Percentiles rank a stretch among this genome's conserved stretches.
Evolutionary conservation across 805 yeast genomes (phyloP).

Genomic region (Metschnikowia koreensis): DNA sequence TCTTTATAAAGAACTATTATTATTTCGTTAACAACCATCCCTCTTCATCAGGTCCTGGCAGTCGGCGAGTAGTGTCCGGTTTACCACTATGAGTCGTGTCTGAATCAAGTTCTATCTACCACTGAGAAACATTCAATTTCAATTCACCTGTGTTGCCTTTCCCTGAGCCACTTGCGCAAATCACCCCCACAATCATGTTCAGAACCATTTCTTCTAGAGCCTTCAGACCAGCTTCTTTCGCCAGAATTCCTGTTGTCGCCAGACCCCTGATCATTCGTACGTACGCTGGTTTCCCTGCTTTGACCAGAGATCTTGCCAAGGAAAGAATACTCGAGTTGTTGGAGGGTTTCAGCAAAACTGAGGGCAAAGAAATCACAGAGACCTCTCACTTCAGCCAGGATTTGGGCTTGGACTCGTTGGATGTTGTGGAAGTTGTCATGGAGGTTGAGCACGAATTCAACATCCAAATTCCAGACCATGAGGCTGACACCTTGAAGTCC

Average conservation of each 20-base stretch:
- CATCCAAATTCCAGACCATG: constrained; percentile 47
- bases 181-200: constrained; percentile 24
- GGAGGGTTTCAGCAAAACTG: constrained; percentile 62
- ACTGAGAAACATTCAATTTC: constrained; percentile 2
- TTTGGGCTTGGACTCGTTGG: constrained; percentile 47
- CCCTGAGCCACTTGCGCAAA: no score
- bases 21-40: no score
- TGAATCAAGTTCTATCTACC: constrained; percentile 1
- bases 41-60: no score
- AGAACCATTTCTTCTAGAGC: constrained; percentile 29
- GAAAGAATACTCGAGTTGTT: constrained; percentile 63
- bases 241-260: constrained; percentile 18
- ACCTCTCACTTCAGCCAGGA: constrained; percentile 37
- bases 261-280: constrained; percentile 24
- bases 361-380: constrained; percentile 39
- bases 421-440: constrained; percentile 47
- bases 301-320: constrained; percentile 59
- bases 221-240: constrained; percentile 11
- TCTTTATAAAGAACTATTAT: no score
- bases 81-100: constrained; percentile 2
- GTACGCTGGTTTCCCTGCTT: constrained; percentile 59
- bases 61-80: not conserved
- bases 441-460: constrained; percentile 48
- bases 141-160: not conserved
- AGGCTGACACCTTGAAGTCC: constrained; percentile 45